A percentile compares a stretch with the other conserved stretches of the same genome.
These are phyloP conservation scores for Paramecium bursaria DNA, from an alignment of 73 alveolate species.

Conservation along the genomic window DNA sequence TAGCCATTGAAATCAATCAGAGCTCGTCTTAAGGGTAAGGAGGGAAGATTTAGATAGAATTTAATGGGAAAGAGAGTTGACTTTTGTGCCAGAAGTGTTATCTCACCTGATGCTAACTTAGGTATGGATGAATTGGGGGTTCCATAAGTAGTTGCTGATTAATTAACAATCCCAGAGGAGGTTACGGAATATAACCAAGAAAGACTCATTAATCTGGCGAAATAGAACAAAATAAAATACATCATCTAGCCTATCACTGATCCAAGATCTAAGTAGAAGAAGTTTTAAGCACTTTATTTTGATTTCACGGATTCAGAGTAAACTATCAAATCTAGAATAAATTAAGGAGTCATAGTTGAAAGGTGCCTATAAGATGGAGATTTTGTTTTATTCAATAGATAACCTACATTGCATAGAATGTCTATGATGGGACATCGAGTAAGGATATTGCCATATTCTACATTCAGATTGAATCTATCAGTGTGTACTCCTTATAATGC, in stretches of 20 bases:
- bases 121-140: conserved; percentile 98
- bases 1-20: conserved; percentile 81
- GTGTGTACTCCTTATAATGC: conserved; percentile 99
- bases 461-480: conserved; percentile 98
- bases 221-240: conserved; percentile 52
- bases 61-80: conserved; percentile 99
- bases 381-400: conserved; percentile 98
- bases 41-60: conserved; percentile 99
- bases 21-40: conserved; percentile 98
- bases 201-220: conserved; percentile 61
- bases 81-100: conserved; percentile 99
- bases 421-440: conserved; percentile 99
- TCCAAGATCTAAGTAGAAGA: conserved; percentile 48
- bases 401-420: conserved; percentile 99
- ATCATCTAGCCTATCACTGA: conserved; percentile 66
- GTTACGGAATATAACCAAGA: conserved; percentile 63
- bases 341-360: conserved; percentile 89
- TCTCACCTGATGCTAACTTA: conserved; percentile 99
- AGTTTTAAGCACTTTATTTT: conserved; percentile 63
- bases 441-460: conserved; percentile 98
- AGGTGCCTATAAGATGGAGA: conserved; percentile 98
- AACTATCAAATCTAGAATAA: neutral
- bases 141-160: conserved; percentile 65
- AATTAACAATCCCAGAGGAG: conserved; percentile 68
- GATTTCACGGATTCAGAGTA: conserved; percentile 16